Base-by-base conservation (phyloP, 2,329 filamentous ascomycete genomes). In the Lasiodiplodia theobromae region DNA sequence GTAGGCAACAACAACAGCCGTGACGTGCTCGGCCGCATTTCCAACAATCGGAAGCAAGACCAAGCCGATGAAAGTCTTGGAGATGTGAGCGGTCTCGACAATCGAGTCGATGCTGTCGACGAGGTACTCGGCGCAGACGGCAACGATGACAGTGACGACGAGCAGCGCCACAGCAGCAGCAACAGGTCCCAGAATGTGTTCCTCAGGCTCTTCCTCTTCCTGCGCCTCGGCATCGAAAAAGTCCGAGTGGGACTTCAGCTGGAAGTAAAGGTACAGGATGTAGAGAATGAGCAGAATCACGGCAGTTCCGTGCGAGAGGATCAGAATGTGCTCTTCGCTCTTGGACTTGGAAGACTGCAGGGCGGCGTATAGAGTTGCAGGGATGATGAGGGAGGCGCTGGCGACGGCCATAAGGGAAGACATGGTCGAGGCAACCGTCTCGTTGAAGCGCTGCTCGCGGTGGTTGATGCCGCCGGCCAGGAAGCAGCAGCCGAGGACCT, bases 401-500 rank as follows among this genome's bases (percentile, higher is more conserved):
- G 85, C 82, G 70, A 87, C 85, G 28, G 85, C 85, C 84, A 87
- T 86, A 64, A 87, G 80, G 5, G 85, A 88, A 0, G 86, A 87
- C 86, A 88, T 94, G 51, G 92, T 94, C 72, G 92, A 92, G 47
- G 92, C 92, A 63, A 92, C 92, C 6, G 90, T 93, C 11, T 86
- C 85, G 71, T 93, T 91, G 80, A 95, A 96, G 40, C 66, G 74
- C 74, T 80, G 79, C 74, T 85, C 81, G 56, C 76, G 73, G 67
- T 81, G 79, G 65, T 77, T 76, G 58, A 84, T 76, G 34, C 84
- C 84, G 44, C 82, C 84, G 31, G 83, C 79, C 67, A 86, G 79
- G 80, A 86, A 86, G 74, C 84, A 86, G 79, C 83, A 86, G 47
- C 84, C 84, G 23, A 86, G 81, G 47, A 86, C 79, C 79, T 80